phyloP scores from a whole-genome alignment of 2,329 filamentous ascomycete genomes.

The Gliomastix tumulicola region DNA sequence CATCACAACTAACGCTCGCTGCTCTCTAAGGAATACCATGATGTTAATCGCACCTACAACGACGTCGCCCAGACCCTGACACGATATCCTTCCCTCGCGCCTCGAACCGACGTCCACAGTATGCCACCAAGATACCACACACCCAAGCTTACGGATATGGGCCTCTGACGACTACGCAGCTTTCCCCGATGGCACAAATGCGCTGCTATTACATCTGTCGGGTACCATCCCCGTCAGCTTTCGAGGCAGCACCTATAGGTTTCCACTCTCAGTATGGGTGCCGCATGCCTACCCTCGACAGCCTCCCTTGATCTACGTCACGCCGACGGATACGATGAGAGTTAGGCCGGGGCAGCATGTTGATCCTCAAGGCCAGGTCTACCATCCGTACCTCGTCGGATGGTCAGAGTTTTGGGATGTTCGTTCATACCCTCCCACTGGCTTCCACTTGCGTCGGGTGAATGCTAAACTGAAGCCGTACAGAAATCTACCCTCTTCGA shows the following conservation, averaged over 20 bases:
- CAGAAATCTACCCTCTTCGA: slow-evolving; percentile 79
- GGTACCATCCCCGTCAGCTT: slow-evolving; percentile 91
- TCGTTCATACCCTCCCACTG: slow-evolving; percentile 27
- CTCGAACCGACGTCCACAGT: slow-evolving; percentile 95
- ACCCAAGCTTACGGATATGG: too few relatives aligned
- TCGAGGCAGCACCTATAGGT: slow-evolving; percentile 81
- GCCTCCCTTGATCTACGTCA: slow-evolving; percentile 81
- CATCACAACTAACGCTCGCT: slow-evolving; percentile 4
- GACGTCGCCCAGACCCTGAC: slow-evolving; percentile 80
- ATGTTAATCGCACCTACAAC: slow-evolving; percentile 87
- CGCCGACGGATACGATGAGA: slow-evolving; percentile 79
- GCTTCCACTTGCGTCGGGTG: slow-evolving; percentile 15
- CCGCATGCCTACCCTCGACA: slow-evolving; percentile 85
- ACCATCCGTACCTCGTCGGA: slow-evolving; percentile 89
- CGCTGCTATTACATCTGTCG: slow-evolving; percentile 76
- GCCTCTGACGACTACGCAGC: too few relatives aligned
- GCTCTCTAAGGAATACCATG: slow-evolving; percentile 71
- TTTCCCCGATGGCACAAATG: slow-evolving; percentile 80
- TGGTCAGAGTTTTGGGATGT: slow-evolving; percentile 92
- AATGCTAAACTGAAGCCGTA: background rate
- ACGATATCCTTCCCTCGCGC: slow-evolving; percentile 71
- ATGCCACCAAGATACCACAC: slow-evolving; percentile 33
- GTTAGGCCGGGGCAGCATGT: slow-evolving; percentile 93
- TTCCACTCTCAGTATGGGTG: slow-evolving; percentile 88
- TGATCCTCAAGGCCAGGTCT: slow-evolving; percentile 84